Base-by-base conservation (phyloP, 306 rosid species). In the Casuarina cunninghamiana region DNA sequence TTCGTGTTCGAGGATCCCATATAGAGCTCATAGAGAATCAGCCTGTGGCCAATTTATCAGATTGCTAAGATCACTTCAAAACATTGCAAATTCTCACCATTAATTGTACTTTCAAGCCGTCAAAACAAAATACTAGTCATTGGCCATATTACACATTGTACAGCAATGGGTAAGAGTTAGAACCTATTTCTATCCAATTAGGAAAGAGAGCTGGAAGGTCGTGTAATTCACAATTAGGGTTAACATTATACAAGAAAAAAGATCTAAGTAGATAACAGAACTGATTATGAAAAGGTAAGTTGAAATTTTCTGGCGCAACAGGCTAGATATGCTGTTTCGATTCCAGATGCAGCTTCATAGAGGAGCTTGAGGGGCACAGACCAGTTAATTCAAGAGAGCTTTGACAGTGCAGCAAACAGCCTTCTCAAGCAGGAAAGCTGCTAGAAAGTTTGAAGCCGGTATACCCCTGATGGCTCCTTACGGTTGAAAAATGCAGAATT, bases 341-440 rank as follows among this genome's bases (percentile, higher is more conserved):
- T 55, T 41, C 46, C 43, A 62, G 32, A 12, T 51, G 69, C 82
- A 77, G 62, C 81, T 71, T 77, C 74, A 43, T 54, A 75, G 65
- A 66, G 41, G 63, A 72, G 69, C 57, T 60, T 73, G 10, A 66
- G 48, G 77, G 42, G 45, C 51, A 75, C 49, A 71, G 45, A 57
- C n/a, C 50, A 74, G 80, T 63, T 50, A 26, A 42, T 49, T 72
- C 53, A 53, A 62, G 55, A 77, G 19, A 5, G 38, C 66, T 53
- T 51, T 62, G 74, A 70, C 58, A 50, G 61, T 61, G 41, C 70
- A 15, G 41, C 70, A 15, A 2, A 4, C 17, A 58, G 42, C 55
- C 35, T 55, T 5, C 41, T 69, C 12, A 41, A 74, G 74, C 77
- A 75, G 8, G 46, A 41, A 45, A 54, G 73, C 39, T 45, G 49